Evolutionary conservation across 1,284 basidiomycete species (phyloP), one percentile per base, ranked within the genome.

Genomic region (Ustilago lituana): DNA sequence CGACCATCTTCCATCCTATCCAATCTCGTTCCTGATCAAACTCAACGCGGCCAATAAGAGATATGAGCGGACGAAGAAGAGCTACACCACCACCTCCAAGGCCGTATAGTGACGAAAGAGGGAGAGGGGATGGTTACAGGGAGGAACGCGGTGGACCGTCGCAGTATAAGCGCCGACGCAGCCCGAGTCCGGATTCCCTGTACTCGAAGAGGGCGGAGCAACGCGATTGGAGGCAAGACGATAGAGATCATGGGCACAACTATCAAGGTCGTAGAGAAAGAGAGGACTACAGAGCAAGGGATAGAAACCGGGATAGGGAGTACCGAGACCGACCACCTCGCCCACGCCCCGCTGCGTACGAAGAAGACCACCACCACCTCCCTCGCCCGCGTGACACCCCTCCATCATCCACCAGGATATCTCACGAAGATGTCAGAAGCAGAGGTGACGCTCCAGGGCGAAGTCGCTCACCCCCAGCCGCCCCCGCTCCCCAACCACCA

Each of bases 31-130:
- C n/a, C n/a, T n/a, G n/a, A n/a, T n/a, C n/a, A n/a, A n/a, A n/a
- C n/a, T n/a, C n/a, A n/a, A n/a, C n/a, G n/a, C n/a, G n/a, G n/a
- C n/a, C n/a, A n/a, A n/a, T n/a, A n/a, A n/a, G n/a, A n/a, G n/a
- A n/a, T n/a, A 64, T 64, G 62, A 64, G 62, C 19, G 62, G 50
- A 17, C 36, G 62, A 23, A 33, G 55, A 11, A 31, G 60, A 33
- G 50, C 51, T 20, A 51, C 62, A 22, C 62, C 62, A 2, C 54
- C 45, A 3, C 55, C 61, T 5, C 61, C 55, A 17, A 40, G 62
- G 17, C 55, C 51, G 7, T 54, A 64, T 20, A 6, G 15, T 3
- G 55, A 58, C 32, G 62, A 54, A 5, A 14, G 37, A 14, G 31
- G 60, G 19, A 33, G 38, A 15, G 37, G 31, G 3, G n/a, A n/a